Conservation (phyloP, 208 protist species). For the Balamuthia mandrillaris region DNA sequence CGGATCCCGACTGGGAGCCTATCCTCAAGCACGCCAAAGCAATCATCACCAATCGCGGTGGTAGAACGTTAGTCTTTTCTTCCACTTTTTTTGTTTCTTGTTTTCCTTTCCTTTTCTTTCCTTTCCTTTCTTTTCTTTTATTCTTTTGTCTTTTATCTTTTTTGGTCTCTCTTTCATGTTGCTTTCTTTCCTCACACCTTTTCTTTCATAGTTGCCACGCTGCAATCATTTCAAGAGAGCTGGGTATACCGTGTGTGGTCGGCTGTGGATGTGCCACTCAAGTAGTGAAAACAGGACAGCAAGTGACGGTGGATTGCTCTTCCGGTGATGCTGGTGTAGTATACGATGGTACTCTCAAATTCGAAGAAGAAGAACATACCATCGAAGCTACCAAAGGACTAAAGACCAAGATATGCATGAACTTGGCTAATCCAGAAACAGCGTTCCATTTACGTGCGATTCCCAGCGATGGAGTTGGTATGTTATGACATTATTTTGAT, state of each 20-base stretch:
- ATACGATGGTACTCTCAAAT: conserved; percentile 2
- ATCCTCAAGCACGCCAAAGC: conserved; percentile 45
- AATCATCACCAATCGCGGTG: conserved; percentile 50
- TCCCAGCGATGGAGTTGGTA: conserved; percentile 42
- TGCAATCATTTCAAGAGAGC: conserved; percentile 55
- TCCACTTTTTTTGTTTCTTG: too few relatives aligned
- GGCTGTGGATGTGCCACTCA: conserved; percentile 34
- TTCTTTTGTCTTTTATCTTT: too few relatives aligned
- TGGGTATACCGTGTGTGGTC: conserved; percentile 56
- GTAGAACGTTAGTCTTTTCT: too few relatives aligned
- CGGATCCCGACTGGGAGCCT: conserved; percentile 57
- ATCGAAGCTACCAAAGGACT: not conserved
- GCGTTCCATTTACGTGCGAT: conserved; percentile 15
- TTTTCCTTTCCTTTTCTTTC: too few relatives aligned
- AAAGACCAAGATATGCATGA: conserved; percentile 39
- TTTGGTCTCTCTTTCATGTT: too few relatives aligned
- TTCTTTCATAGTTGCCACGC: too few relatives aligned
- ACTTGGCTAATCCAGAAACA: conserved; percentile 37
- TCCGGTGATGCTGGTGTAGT: not conserved
- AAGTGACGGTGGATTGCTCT: conserved; percentile 4
- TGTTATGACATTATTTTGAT: too few relatives aligned
- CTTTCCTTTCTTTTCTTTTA: too few relatives aligned
- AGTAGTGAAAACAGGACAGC: conserved; percentile 23
- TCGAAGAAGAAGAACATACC: not conserved
- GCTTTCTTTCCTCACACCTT: too few relatives aligned